Conservation (phyloP, 2,329 filamentous ascomycete genomes). For the Neocucurbitaria cava region DNA sequence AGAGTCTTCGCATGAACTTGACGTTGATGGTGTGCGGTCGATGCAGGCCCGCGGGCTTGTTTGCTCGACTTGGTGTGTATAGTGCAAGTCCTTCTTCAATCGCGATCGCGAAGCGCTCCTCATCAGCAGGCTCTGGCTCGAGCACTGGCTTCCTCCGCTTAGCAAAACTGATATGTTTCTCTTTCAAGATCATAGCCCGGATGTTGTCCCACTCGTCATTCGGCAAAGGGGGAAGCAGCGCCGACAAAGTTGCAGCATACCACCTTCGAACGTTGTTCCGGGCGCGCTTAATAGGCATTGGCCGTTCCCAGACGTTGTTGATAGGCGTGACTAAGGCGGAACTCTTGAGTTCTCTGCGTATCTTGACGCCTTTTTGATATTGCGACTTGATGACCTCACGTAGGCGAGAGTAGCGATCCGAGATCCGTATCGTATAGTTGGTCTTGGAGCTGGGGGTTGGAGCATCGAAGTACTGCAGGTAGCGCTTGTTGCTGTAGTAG, state of each 20-base stretch:
- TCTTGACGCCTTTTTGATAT: constrained; percentile 18
- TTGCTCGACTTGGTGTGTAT: constrained; percentile 35
- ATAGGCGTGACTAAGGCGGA: constrained; percentile 46
- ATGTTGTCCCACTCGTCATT: constrained; percentile 54
- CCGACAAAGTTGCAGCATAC: constrained; percentile 53
- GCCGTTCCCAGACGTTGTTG: constrained; percentile 54
- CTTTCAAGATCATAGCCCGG: constrained; percentile 48
- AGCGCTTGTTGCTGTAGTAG: constrained; percentile 42
- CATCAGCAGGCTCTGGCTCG: not conserved
- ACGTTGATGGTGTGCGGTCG: constrained; percentile 49
- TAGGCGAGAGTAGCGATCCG: constrained; percentile 40
- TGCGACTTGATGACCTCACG: constrained; percentile 38
- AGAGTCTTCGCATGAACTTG: constrained; percentile 56
- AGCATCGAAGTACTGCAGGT: constrained; percentile 40
- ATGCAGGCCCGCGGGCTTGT: constrained; percentile 27
- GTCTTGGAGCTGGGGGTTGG: constrained; percentile 24
- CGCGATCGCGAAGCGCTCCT: constrained; percentile 7
- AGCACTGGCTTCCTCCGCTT: constrained; percentile 25
- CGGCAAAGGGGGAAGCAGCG: constrained; percentile 55
- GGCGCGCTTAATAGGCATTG: constrained; percentile 54
- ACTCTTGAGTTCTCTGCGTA: constrained; percentile 33
- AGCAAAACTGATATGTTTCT: constrained; percentile 31
- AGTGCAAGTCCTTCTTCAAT: constrained; percentile 28
- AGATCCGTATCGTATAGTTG: constrained; percentile 33
- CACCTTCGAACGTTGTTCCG: constrained; percentile 53